A percentile compares a stretch with the other conserved stretches of the same genome.
Evolutionary conservation across 768 basidiomycete species (phyloP).

Genomic region (Agaricus blazei): DNA sequence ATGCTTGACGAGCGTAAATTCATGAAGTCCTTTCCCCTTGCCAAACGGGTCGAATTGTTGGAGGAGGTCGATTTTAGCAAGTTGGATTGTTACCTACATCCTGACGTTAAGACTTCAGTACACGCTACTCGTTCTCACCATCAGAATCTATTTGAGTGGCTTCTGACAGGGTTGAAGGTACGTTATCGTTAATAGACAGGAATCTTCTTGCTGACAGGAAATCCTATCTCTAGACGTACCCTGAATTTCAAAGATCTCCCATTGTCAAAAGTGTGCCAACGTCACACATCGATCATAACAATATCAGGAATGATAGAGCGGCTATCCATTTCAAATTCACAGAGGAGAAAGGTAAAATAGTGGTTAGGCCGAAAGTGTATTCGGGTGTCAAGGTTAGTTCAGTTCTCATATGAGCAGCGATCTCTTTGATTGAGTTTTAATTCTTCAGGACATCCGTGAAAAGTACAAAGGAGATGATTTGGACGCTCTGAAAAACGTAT

Average conservation of each 20-base stretch:
- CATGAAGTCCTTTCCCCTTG: background rate
- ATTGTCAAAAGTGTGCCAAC: background rate
- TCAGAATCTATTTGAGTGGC: slow-evolving; percentile 1
- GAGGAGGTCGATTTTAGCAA: slow-evolving; percentile 5
- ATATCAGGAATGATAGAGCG: slow-evolving; percentile 1
- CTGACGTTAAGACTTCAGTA: slow-evolving; percentile 1
- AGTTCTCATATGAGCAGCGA: background rate
- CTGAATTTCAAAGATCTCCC: background rate
- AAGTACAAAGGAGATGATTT: background rate
- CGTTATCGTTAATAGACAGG: background rate
- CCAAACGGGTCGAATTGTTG: background rate
- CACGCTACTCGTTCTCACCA: background rate
- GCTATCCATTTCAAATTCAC: background rate
- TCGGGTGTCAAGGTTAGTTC: background rate
- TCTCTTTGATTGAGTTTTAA: background rate
- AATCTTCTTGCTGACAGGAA: background rate
- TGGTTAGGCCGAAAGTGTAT: slow-evolving; percentile 1
- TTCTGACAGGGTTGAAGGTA: background rate
- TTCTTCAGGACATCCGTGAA: background rate
- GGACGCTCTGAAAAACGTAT: background rate
- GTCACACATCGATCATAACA: background rate
- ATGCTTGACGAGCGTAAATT: background rate
- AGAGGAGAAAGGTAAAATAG: background rate
- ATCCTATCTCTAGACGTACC: background rate
- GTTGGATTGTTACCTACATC: slow-evolving; percentile 3